Evolutionary conservation across 2,329 filamentous ascomycete genomes (phyloP).

Genomic region (Fusarium camptoceras): DNA sequence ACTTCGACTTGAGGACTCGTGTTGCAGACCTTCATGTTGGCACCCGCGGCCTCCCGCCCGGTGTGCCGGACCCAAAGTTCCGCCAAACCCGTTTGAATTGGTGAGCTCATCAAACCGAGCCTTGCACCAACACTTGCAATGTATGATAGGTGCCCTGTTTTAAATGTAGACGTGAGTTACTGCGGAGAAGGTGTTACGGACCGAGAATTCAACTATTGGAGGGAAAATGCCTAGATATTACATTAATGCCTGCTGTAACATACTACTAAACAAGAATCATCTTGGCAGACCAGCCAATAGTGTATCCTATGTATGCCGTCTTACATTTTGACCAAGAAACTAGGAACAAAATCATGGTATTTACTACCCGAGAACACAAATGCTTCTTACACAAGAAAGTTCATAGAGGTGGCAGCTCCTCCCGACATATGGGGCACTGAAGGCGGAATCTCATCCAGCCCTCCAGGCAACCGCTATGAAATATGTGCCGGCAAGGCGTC

Average conservation of each 20-base stretch:
- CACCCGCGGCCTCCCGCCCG: constrained; percentile 63
- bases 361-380: background rate
- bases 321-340: background rate
- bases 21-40: constrained; percentile 64
- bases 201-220: constrained; percentile 5
- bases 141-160: background rate
- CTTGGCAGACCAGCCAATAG: background rate
- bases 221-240: background rate
- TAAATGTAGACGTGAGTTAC: background rate
- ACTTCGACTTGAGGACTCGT: constrained; percentile 67
- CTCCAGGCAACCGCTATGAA: constrained; percentile 91
- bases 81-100: constrained; percentile 61
- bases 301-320: constrained; percentile 1
- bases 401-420: constrained; percentile 86
- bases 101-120: constrained; percentile 49
- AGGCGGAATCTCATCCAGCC: constrained; percentile 95
- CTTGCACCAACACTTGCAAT: background rate
- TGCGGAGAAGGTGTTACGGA: background rate
- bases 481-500: constrained; percentile 95
- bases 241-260: constrained; percentile 1
- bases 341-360: background rate
- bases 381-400: background rate
- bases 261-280: background rate
- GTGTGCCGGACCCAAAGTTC: constrained; percentile 60
- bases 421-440: constrained; percentile 95